Evolutionary conservation across 371 early-diverging fungal genomes (phyloP), one percentile per base, ranked within the genome.

Genomic region (Lichtheimia corymbifera): DNA sequence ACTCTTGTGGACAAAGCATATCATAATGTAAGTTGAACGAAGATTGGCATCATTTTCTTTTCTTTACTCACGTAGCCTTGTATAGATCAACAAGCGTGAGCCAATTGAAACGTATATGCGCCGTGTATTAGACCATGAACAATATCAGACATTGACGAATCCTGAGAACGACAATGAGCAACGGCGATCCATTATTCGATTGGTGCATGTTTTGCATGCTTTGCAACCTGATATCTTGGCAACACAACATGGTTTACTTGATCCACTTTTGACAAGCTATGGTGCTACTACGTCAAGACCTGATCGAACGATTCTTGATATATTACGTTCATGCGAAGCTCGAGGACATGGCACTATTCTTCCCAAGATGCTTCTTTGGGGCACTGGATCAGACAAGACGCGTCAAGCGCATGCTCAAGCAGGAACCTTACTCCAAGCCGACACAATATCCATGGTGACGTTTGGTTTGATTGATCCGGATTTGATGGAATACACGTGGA

Each of bases 401-500:
- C 72, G 81, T 9, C 74, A 78, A 55, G 67, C 70, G 0, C 74
- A 73, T 57, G 69, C 74, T 11, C 79, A 81, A 55, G 65, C 77
- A 3, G 79, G 74, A 5, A 65, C 70, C 7, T 54, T 79, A 17
- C 54, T 78, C 30, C 70, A 70, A 22, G 68, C 66, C 0, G 66
- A 61, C 25, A 63, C 77, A 30, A 79, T 65, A 64, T 83, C 57
- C 4, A 64, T 70, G 58, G 90, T 91, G 55, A 76, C 85, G 15
- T 59, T 92, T n/a, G 79, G 79, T 27, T 65, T 82, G 27, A 78
- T 93, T 50, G 89, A 92, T 53, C 73, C 89, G 5, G 71, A 62
- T 3, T 62, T 83, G 69, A 90, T 92, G 91, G 74, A 82, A 61
- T 70, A 79, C 55, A 83, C 90, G 9, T 74, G 84, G 42, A 80